Evolutionary conservation across 106 monocot species (phyloP), one percentile per base, ranked within the genome.

Genomic region (Dioscorea dumetorum): DNA sequence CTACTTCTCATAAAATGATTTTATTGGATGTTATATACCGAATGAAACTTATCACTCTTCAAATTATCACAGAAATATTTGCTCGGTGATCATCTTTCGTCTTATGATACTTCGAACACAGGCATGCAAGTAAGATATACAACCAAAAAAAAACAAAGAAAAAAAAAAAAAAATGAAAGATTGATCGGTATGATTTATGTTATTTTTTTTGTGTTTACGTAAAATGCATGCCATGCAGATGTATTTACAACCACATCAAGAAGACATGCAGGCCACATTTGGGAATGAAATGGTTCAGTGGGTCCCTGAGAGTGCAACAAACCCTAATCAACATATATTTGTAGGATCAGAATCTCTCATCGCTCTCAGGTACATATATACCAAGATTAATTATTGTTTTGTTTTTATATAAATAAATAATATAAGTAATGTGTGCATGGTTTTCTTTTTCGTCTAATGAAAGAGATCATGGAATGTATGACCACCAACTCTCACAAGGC

Each of bases 401-500:
- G 28, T 28, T 28, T 28, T 28, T 28, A 28, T 1, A 28, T 28
- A 28, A 28, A 28, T 28, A n/a, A n/a, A n/a, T n/a, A n/a, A n/a
- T n/a, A n/a, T n/a, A n/a, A n/a, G 13, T 18, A 18, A 8, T 56
- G 19, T 4, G 4, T 41, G 5, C 6, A 41, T 41, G 41, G 41
- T 41, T 41, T 41, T 41, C 41, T 41, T 41, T 41, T 41, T 59
- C 23, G 9, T 18, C 10, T 3, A 19, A 23, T 19, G 0, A 20
- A 31, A 81, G 81, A 67, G 81, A 85, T 24, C 71, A 72, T 22
- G 80, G 62, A 50, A 72, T 81, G n/a, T 85, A 75, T 72, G 81
- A 77, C 51, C 41, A 41, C 41, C 14, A 74, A 6, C 68, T 85
- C 59, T 28, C 53, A 13, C 63, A 53, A 0, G 68, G 52, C 49